These are phyloP conservation scores for Cercospora sp. DNA, from an alignment of 2,329 filamentous ascomycete genomes.

Conservation along the genomic window DNA sequence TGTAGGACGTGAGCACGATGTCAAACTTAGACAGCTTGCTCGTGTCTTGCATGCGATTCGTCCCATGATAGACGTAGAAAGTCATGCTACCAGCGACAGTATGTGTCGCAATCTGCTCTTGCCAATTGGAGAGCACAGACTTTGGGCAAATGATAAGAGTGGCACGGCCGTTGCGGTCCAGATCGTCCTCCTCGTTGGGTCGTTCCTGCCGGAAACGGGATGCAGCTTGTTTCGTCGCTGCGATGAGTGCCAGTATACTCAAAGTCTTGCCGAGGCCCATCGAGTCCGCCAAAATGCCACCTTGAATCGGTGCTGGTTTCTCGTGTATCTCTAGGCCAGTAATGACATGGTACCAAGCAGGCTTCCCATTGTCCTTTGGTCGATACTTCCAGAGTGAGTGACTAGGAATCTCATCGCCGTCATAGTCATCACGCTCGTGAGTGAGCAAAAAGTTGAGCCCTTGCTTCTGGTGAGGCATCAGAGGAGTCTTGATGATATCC, in stretches of 20 bases:
- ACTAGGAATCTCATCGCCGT: slow-evolving; percentile 52
- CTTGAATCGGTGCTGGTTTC: slow-evolving; percentile 42
- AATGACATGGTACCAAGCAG: slow-evolving; percentile 78
- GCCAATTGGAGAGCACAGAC: slow-evolving; percentile 92
- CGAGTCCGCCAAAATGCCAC: slow-evolving; percentile 53
- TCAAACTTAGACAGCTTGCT: slow-evolving; percentile 71
- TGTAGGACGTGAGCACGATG: slow-evolving; percentile 89
- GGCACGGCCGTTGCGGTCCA: slow-evolving; percentile 69
- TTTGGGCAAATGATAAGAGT: slow-evolving; percentile 87
- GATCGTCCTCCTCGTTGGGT: slow-evolving; percentile 46
- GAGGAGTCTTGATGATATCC: slow-evolving; percentile 61
- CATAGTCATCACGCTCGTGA: slow-evolving; percentile 67
- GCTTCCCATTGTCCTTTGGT: slow-evolving; percentile 57
- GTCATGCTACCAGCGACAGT: slow-evolving; percentile 63
- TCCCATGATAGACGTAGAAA: slow-evolving; percentile 85
- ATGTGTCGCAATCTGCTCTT: slow-evolving; percentile 85
- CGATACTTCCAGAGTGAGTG: slow-evolving; percentile 77
- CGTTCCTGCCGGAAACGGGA: slow-evolving; percentile 58
- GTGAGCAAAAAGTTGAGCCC: slow-evolving; percentile 82
- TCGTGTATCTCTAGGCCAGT: slow-evolving; percentile 61
- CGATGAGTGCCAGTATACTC: slow-evolving; percentile 77
- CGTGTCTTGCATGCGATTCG: slow-evolving; percentile 68
- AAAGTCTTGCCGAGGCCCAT: slow-evolving; percentile 60
- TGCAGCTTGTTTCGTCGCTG: slow-evolving; percentile 64
- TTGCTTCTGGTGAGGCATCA: slow-evolving; percentile 87